Percentiles rank a stretch among this genome's conserved stretches.
phyloP scores from a whole-genome alignment of 2,329 filamentous ascomycete genomes.

The Sordariomycetes sp. region DNA sequence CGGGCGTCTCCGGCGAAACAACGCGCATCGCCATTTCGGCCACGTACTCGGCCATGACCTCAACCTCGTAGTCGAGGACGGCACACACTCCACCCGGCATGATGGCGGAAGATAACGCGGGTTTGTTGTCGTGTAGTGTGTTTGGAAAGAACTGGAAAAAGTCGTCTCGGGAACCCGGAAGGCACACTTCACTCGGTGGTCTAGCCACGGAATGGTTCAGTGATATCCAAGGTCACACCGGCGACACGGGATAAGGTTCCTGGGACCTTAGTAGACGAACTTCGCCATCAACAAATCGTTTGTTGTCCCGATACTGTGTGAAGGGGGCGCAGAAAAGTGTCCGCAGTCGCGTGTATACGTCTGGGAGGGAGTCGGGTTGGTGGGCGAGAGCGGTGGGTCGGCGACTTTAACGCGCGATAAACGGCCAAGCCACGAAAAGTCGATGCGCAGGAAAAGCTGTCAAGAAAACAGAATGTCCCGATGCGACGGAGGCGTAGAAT shows the following conservation, averaged over 20 bases:
- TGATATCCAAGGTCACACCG: conserved; percentile 2
- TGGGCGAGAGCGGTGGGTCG: background rate
- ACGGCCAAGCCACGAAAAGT: background rate
- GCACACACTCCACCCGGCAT: conserved; percentile 79
- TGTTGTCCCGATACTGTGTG: background rate
- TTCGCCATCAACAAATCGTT: conserved; percentile 4
- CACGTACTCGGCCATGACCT: conserved; percentile 90
- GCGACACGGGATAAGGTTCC: background rate
- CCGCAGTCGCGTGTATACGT: background rate
- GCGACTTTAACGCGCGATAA: background rate
- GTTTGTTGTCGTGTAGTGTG: background rate
- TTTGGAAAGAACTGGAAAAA: background rate
- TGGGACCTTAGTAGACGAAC: background rate
- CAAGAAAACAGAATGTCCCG: background rate
- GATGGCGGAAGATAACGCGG: conserved; percentile 19
- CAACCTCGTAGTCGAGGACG: conserved; percentile 93
- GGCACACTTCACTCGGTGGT: conserved; percentile 1
- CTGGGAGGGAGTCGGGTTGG: background rate
- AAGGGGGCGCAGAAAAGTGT: background rate
- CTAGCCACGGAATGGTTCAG: background rate
- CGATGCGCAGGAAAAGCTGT: background rate
- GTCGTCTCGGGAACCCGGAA: background rate
- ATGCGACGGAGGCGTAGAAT: background rate
- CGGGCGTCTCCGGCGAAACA: conserved; percentile 34
- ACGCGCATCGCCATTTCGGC: conserved; percentile 66